A percentile compares a stretch with the other conserved stretches of the same genome.
These are phyloP conservation scores for Hordeum marinum DNA, from an alignment of 176 grass and related monocot genomes.

Conservation along the genomic window DNA sequence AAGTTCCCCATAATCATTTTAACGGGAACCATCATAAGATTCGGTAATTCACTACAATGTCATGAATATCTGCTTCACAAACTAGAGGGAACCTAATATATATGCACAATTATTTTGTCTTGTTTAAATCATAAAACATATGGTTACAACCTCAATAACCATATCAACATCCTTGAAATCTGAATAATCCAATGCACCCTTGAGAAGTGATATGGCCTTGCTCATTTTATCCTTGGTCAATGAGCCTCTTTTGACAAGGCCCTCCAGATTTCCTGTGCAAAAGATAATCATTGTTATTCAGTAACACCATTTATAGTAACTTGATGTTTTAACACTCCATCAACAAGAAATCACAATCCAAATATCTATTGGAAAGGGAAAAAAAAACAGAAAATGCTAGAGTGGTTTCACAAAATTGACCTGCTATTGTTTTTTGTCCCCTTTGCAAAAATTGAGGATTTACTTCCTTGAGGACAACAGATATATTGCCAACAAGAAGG, in stretches of 20 bases:
- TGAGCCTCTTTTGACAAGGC: conserved; percentile 85
- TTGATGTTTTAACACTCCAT: neutral
- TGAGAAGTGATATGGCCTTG: conserved; percentile 82
- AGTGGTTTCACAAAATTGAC: conserved; percentile 35
- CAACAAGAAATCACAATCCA: neutral
- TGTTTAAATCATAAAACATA: neutral
- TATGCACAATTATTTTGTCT: neutral
- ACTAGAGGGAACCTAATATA: neutral
- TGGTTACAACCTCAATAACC: conserved; percentile 78
- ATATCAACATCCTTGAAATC: conserved; percentile 97
- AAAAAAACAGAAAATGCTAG: neutral
- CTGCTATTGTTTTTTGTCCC: conserved; percentile 84
- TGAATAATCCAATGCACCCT: conserved; percentile 79
- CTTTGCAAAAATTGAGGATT: conserved; percentile 79
- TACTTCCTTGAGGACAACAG: conserved; percentile 96
- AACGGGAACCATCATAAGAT: neutral
- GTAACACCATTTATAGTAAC: neutral
- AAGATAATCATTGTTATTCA: neutral
- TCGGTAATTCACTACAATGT: neutral
- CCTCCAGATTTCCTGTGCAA: conserved; percentile 76
- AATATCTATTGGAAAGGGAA: neutral
- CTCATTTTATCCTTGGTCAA: conserved; percentile 87
- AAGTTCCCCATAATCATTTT: neutral
- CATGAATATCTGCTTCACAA: neutral
- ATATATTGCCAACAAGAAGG: conserved; percentile 76